Base-by-base conservation (phyloP, 768 basidiomycete species). In the Daedaleopsis nitida region DNA sequence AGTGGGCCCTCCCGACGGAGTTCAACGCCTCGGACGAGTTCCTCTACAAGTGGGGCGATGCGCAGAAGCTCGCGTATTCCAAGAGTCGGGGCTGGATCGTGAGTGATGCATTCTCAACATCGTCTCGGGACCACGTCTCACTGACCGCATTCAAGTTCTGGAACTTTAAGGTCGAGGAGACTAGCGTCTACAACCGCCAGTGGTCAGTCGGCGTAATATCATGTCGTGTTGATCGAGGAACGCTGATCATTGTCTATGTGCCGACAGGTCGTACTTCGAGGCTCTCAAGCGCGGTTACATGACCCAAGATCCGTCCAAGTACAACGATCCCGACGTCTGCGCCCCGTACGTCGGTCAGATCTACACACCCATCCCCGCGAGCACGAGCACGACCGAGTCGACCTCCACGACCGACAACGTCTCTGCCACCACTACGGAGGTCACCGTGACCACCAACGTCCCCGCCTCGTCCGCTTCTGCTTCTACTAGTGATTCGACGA, bases 131-230 rank as follows among this genome's bases (percentile, higher is more conserved):
- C 35, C 27, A 34, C 2, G 32, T 53, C 35, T 59, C 7, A 44
- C 39, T 32, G 27, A 32, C 27, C 27, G 7, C 27, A 32, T 32
- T 32, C 7, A 32, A 83, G 84, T 86, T 79, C 71, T 91, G 89
- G 89, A 89, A 84, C 72, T 91, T 91, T 78, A 89, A 87, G 67
- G 77, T 86, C 7, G 90, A 91, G 72, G 80, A 72, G 42, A 87
- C 86, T 32, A 2, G 56, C 57, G 1, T 58, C 73, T 32, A 82
- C 83, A 5, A 85, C 32, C 76, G 87, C 14, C 82, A 89, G 74
- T 89, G 89, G 89, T 88, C 63, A 21, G 79, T 32, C 27, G 27
- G 7, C n/a, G 27, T 7, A 32, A 3, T 72, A 14, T 7, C 27
- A 32, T 32, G 3, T 32, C 27, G 27, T 32, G 27, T 32, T 32